Percentiles rank a stretch among this genome's conserved stretches.
phyloP scores from a whole-genome alignment of 208 protist genomes.

The Crithidia brevicula region DNA sequence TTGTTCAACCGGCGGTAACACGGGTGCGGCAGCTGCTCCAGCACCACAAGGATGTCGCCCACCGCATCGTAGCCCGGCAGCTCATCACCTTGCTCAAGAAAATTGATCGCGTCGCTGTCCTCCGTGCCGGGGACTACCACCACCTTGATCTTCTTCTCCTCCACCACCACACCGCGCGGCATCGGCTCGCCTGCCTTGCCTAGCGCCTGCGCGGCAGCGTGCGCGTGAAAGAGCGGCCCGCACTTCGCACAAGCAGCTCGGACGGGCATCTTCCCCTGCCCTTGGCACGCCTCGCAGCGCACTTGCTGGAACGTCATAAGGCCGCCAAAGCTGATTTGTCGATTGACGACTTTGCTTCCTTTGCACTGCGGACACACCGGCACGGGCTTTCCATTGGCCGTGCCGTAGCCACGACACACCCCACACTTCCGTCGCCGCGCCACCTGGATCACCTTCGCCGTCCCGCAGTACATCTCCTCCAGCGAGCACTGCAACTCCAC shows the following conservation, averaged over 20 bases:
- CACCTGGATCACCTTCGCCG: conserved; percentile 91
- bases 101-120: conserved; percentile 93
- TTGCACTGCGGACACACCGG: conserved; percentile 84
- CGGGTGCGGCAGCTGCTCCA: conserved; percentile 94
- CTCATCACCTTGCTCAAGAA: conserved; percentile 94
- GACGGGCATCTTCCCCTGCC: conserved; percentile 53
- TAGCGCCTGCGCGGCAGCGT: conserved; percentile 12
- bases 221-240: conserved; percentile 81
- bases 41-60: conserved; percentile 97
- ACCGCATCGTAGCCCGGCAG: conserved; percentile 78
- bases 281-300: conserved; percentile 85
- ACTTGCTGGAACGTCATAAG: conserved; percentile 91
- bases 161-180: conserved; percentile 75
- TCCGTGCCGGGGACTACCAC: conserved; percentile 95
- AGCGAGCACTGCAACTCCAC: conserved; percentile 92
- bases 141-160: conserved; percentile 93
- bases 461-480: conserved; percentile 98
- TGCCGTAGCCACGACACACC: conserved; percentile 66
- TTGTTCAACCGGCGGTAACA: conserved; percentile 90
- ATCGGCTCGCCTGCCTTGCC: conserved; percentile 70
- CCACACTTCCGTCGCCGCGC: conserved; percentile 67
- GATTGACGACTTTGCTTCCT: conserved; percentile 78
- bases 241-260: conserved; percentile 37
- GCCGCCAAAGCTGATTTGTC: conserved; percentile 92
- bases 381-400: conserved; percentile 37